These are phyloP conservation scores for Pisolithus microcarpus DNA, from an alignment of 768 basidiomycete genomes.

Conservation along the genomic window DNA sequence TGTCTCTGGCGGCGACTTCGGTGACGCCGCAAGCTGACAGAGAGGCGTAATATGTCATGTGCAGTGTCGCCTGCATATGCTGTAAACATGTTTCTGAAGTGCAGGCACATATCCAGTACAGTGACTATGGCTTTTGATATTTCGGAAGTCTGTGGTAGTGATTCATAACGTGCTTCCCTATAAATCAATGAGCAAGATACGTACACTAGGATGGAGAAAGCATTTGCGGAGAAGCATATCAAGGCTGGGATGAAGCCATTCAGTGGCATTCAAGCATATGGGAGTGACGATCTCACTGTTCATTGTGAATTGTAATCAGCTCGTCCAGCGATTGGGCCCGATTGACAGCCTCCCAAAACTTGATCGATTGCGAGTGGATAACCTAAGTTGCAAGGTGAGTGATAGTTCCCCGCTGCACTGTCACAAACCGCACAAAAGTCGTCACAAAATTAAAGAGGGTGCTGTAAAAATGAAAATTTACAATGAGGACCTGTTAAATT, in stretches of 20 bases:
- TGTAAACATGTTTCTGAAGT: slow-evolving; percentile 59
- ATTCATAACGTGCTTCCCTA: neutral
- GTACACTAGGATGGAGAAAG: slow-evolving; percentile 55
- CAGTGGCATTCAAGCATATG: neutral
- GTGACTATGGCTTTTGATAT: slow-evolving; percentile 60
- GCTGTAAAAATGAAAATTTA: slow-evolving; percentile 28
- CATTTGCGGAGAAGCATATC: slow-evolving; percentile 55
- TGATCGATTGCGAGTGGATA: slow-evolving; percentile 52
- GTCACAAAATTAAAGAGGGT: slow-evolving; percentile 63
- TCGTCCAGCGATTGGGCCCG: slow-evolving; percentile 64
- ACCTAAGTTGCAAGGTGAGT: slow-evolving; percentile 38
- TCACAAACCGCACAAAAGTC: slow-evolving; percentile 48
- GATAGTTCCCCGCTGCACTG: neutral
- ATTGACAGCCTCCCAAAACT: slow-evolving; percentile 51
- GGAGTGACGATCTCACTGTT: slow-evolving; percentile 46
- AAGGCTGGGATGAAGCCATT: slow-evolving; percentile 35
- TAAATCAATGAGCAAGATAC: slow-evolving; percentile 9
- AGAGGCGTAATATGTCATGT: slow-evolving; percentile 46
- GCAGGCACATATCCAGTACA: slow-evolving; percentile 66
- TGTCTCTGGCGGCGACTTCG: slow-evolving; percentile 54
- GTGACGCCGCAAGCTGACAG: slow-evolving; percentile 48
- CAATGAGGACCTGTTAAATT: neutral
- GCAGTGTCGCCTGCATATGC: slow-evolving; percentile 56
- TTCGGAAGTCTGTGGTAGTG: slow-evolving; percentile 46
- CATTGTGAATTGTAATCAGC: slow-evolving; percentile 61